These are phyloP conservation scores for Tolypocladium sp. DNA, from an alignment of 2,329 filamentous ascomycete species.

Conservation along the genomic window DNA sequence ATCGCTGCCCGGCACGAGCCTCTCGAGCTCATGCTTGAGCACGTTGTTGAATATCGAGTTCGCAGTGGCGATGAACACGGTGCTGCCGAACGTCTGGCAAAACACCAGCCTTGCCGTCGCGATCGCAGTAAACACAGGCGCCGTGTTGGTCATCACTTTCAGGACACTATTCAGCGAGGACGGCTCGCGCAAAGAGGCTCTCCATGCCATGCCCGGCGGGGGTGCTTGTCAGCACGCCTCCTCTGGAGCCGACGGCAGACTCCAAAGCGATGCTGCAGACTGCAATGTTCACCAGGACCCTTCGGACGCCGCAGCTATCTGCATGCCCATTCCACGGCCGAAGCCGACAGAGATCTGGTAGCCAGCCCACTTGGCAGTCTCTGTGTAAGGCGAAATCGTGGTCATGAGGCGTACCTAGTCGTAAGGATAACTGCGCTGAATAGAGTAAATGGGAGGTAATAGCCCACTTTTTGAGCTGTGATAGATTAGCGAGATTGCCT, in stretches of 20 bases:
- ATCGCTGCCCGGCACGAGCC: constrained; percentile 15
- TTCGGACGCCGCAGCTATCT: constrained; percentile 40
- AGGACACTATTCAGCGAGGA: constrained; percentile 21
- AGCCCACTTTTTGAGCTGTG: no score
- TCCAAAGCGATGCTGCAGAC: constrained; percentile 30
- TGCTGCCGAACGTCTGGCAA: constrained; percentile 21
- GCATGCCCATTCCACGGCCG: constrained; percentile 32
- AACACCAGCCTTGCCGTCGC: constrained; percentile 15
- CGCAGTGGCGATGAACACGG: constrained; percentile 29
- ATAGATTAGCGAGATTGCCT: no score
- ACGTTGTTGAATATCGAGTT: constrained; percentile 21
- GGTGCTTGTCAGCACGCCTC: constrained; percentile 42
- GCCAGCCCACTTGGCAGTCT: no score
- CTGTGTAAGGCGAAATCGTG: no score
- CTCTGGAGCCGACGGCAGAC: constrained; percentile 27
- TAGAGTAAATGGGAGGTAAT: no score
- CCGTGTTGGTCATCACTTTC: constrained; percentile 20
- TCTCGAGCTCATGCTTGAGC: constrained; percentile 19
- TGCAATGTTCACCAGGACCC: constrained; percentile 40
- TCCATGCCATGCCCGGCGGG: constrained; percentile 42
- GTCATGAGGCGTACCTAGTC: no score
- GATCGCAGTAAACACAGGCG: constrained; percentile 13
- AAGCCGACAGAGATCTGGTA: no score
- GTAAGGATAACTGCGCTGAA: constrained; percentile 19
- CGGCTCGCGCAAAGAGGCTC: constrained; percentile 35